phyloP scores from a whole-genome alignment of 805 yeast genomes.

The Sugiyamaella qingdaonensis region DNA sequence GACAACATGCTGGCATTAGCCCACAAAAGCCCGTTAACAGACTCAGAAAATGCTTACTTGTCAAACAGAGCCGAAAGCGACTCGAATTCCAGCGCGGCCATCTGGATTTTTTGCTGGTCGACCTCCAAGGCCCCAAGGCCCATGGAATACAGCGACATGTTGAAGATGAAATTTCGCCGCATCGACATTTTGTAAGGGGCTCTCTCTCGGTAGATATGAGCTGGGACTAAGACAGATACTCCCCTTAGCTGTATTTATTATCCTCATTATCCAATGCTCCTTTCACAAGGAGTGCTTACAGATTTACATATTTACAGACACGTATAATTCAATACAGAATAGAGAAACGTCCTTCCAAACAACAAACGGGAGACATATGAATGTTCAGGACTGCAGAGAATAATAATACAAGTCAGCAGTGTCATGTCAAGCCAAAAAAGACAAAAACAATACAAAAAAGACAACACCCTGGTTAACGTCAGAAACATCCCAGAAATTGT shows the following conservation, averaged over 20 bases:
- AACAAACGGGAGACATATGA: no score
- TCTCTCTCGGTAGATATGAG: no score
- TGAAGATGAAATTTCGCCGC: constrained; percentile 4
- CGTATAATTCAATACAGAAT: no score
- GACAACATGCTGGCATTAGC: constrained; percentile 43
- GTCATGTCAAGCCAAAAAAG: no score
- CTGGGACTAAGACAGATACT: no score
- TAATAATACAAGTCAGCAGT: no score
- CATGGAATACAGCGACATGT: constrained; percentile 34
- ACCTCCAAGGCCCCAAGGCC: constrained; percentile 30
- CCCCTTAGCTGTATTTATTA: neutral
- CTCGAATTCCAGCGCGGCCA: constrained; percentile 34
- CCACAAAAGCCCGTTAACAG: neutral
- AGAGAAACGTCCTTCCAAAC: no score
- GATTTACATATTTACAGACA: no score
- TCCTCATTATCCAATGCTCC: neutral
- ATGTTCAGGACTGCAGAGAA: no score
- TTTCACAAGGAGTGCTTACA: neutral
- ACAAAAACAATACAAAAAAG: no score
- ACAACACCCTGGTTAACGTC: no score
- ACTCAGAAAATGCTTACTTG: constrained; percentile 18
- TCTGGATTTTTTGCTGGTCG: constrained; percentile 27
- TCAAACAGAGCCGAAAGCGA: constrained; percentile 31
- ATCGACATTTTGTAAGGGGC: neutral
- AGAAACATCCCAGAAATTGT: no score